Evolutionary conservation across 176 grass and related monocot genomes (phyloP), one percentile per base, ranked within the genome.

Genomic region (Dendrocalamus sinicus): DNA sequence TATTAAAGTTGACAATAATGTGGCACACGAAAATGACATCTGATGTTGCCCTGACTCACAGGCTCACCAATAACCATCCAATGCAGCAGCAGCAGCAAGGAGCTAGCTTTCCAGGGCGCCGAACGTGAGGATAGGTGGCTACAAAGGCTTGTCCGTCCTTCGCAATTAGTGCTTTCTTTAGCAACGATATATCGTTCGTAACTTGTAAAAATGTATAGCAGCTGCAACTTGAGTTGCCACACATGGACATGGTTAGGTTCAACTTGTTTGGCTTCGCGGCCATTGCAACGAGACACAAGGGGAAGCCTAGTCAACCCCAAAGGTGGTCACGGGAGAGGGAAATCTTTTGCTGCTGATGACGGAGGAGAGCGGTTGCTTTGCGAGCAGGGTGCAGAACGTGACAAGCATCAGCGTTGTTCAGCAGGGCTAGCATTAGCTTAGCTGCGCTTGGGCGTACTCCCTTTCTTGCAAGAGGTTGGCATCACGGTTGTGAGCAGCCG

Each of bases 361-460:
- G 45, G 68, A 20, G 57, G 76, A 73, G 68, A 41, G 15, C 19
- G 0, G 28, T 87, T 87, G 80, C 80, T 70, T 88, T 6, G 26
- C 19, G 6, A 67, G 37, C 75, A 84, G 81, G 87, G 37, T 14
- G 65, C 67, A 44, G 57, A 70, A 52, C 87, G 81, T 89, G 87
- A 78, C 16, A 4, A 7, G 28, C 11, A 28, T 28, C 24, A 15
- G 41, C 70, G 11, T 50, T 70, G 7, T 6, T 67, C 11, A 0
- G 4, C 23, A 28, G 12, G 60, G 60, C 60, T 59, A 37, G 35
- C 35, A 4, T 4, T 37, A 23, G 67, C 67, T 59, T 59, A 59
- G 3, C 3, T 9, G 43, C 6, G 70, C 44, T 50, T 78, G 22
- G 75, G 75, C 7, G 24, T 23, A 4, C 58, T 24, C 22, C 2